A percentile compares a stretch with the other conserved stretches of the same genome.
phyloP scores from a whole-genome alignment of 164 flowering plant species.

The grape (Vitis vinifera) region ASM3070453v1 NC_081807.1:7147001-7147500 shows the following conservation, averaged over 20 bases:
- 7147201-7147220: constrained; percentile 62
- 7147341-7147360: constrained; percentile 87
- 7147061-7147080: background rate
- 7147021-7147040: background rate
- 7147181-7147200: constrained; percentile 72
- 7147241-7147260: constrained; percentile 39
- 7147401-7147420: background rate
- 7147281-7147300: constrained; percentile 73
- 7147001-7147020: background rate
- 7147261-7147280: constrained; percentile 59
- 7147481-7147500: background rate
- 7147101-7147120: background rate
- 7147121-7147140: background rate
- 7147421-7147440: background rate
- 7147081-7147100: background rate
- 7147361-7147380: constrained; percentile 81
- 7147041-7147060: too few species aligned
- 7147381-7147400: constrained; percentile 85
- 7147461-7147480: background rate
- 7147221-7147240: constrained; percentile 75
- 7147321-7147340: constrained; percentile 81
- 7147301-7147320: constrained; percentile 69
- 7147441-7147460: background rate
- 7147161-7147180: background rate
- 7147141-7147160: background rate